These are phyloP conservation scores for Lichtheimia hyalospora DNA, from an alignment of 371 early-diverging fungal genomes.

Conservation along the genomic window DNA sequence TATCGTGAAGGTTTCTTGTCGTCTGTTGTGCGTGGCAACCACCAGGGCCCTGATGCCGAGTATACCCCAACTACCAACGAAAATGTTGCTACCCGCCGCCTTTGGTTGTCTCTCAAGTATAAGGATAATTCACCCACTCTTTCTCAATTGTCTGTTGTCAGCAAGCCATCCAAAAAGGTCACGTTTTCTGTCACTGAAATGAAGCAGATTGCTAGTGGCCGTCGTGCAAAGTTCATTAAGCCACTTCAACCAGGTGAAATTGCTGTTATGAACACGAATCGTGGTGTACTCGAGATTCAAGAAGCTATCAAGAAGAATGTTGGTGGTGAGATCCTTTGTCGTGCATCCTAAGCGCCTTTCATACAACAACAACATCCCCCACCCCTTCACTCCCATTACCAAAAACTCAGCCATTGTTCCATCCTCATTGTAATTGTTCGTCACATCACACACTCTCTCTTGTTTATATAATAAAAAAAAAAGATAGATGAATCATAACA, in stretches of 20 bases:
- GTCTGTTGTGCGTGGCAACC: conserved; percentile 78
- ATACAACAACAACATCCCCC: background rate
- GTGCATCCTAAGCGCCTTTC: conserved; percentile 43
- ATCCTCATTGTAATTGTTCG: background rate
- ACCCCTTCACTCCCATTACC: background rate
- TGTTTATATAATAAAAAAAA: conserved; percentile 4
- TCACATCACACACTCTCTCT: background rate
- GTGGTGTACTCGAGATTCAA: conserved; percentile 90
- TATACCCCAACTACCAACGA: conserved; percentile 79
- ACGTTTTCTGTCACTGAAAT: conserved; percentile 81
- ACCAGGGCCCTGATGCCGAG: conserved; percentile 65
- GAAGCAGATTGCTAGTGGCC: conserved; percentile 68
- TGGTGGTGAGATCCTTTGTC: conserved; percentile 89
- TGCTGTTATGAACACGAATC: conserved; percentile 83
- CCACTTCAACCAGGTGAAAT: conserved; percentile 90
- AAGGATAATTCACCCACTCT: conserved; percentile 83
- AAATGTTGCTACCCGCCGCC: conserved; percentile 83
- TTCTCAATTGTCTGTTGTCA: conserved; percentile 67
- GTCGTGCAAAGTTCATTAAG: conserved; percentile 72
- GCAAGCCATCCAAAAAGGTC: conserved; percentile 84
- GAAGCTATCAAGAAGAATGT: conserved; percentile 85
- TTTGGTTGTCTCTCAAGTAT: conserved; percentile 96
- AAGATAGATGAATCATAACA: conserved; percentile 37
- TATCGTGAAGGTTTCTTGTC: conserved; percentile 92
- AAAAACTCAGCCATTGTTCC: conserved; percentile 1